phyloP scores from a whole-genome alignment of 108 stramenopile genomes.

The Pseudonitzschia pungens region DNA sequence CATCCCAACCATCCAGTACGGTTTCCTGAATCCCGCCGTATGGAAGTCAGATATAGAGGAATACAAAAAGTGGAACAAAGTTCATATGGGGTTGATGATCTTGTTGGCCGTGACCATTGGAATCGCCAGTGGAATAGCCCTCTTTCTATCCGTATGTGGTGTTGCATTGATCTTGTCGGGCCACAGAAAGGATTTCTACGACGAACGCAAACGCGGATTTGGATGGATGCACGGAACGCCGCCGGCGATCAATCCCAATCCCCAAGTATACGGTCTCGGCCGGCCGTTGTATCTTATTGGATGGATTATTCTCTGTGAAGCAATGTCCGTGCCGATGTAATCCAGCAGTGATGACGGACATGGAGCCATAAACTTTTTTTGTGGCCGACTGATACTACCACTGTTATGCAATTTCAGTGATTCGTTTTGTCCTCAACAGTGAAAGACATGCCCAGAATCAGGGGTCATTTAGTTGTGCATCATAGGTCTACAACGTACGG shows the following conservation, averaged over 20 bases:
- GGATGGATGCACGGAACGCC: constrained; percentile 15
- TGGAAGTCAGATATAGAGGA: constrained; percentile 14
- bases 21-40: constrained; percentile 22
- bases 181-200: constrained; percentile 17
- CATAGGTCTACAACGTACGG: too few relatives aligned
- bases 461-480: too few relatives aligned
- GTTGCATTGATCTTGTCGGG: constrained; percentile 23
- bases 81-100: constrained; percentile 20
- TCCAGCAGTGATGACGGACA: too few relatives aligned
- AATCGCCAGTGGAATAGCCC: constrained; percentile 1
- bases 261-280: constrained; percentile 24
- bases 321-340: constrained; percentile 30
- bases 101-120: constrained; percentile 17
- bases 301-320: constrained; percentile 34
- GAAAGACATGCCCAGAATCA: too few relatives aligned
- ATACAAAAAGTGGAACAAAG: constrained; percentile 19
- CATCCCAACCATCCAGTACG: constrained; percentile 9
- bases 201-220: constrained; percentile 29
- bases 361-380: too few relatives aligned
- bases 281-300: constrained; percentile 29
- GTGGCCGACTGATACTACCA: too few relatives aligned
- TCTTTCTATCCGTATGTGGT: constrained; percentile 21
- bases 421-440: too few relatives aligned
- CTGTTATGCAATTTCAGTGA: too few relatives aligned
- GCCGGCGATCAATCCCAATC: constrained; percentile 11